phyloP scores from a whole-genome alignment of 148 eudicot genomes.

The Chenopodium berlandieri region DNA sequence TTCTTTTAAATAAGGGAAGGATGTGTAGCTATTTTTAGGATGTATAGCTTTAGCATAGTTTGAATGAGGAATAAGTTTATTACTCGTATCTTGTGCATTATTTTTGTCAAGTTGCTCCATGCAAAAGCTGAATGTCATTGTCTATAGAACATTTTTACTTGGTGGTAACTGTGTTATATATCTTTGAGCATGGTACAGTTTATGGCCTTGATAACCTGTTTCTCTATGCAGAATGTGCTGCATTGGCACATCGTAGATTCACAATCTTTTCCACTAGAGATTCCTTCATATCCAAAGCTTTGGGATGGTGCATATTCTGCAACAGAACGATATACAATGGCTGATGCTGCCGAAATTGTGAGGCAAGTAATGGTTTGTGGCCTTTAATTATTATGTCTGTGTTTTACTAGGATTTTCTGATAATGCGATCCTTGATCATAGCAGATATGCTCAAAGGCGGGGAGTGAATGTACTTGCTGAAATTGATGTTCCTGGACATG shows the following conservation, averaged over 20 bases:
- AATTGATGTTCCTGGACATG: conserved; percentile 95
- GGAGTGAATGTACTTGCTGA: conserved; percentile 94
- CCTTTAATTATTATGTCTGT: conserved; percentile 12
- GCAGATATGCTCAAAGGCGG: conserved; percentile 78
- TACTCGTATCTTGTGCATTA: not conserved
- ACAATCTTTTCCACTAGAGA: conserved; percentile 88
- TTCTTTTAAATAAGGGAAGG: too few relatives aligned
- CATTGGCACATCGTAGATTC: conserved; percentile 97
- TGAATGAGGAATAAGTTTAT: not conserved
- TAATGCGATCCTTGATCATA: conserved; percentile 11
- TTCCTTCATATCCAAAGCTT: conserved; percentile 82
- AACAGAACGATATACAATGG: conserved; percentile 69
- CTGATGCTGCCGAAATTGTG: conserved; percentile 81
- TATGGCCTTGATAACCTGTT: not conserved
- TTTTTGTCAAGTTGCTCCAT: conserved; percentile 2
- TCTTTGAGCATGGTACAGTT: not conserved
- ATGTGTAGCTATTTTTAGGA: not conserved
- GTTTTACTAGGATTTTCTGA: not conserved
- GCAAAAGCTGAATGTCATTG: not conserved
- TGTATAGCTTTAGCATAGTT: not conserved
- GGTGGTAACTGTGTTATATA: not conserved
- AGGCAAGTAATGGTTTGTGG: conserved; percentile 50
- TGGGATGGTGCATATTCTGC: conserved; percentile 88
- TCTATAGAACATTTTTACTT: not conserved
- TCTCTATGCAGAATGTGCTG: conserved; percentile 69